Percentiles rank a stretch among this genome's conserved stretches.
Evolutionary conservation across 2,329 filamentous ascomycete species (phyloP).

Genomic region (Talaromyces verruculosus): DNA sequence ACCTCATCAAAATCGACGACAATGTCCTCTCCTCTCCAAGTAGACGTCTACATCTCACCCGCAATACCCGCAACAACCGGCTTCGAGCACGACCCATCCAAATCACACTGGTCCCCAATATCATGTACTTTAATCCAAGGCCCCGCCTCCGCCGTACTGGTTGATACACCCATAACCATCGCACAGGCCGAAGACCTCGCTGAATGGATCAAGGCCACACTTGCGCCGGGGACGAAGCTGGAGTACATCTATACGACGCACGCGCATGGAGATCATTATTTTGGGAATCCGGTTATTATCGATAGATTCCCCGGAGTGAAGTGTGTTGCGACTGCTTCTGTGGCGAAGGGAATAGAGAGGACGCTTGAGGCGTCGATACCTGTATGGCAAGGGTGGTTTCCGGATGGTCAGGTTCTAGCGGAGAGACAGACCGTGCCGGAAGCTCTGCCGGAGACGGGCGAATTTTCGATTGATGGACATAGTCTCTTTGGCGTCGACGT

Average conservation of each 20-base stretch:
- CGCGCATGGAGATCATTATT: slow-evolving; percentile 47
- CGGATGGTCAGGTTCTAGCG: neutral
- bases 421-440: neutral
- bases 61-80: slow-evolving; percentile 4
- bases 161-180: slow-evolving; percentile 37
- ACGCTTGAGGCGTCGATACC: slow-evolving; percentile 17
- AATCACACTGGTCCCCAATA: slow-evolving; percentile 17
- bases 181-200: slow-evolving; percentile 34
- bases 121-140: slow-evolving; percentile 30
- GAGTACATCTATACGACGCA: slow-evolving; percentile 45
- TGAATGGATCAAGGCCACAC: slow-evolving; percentile 40
- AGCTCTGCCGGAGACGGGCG: neutral
- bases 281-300: slow-evolving; percentile 34
- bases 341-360: slow-evolving; percentile 26
- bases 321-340: slow-evolving; percentile 25
- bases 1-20: neutral
- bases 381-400: slow-evolving; percentile 13
- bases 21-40: neutral
- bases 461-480: slow-evolving; percentile 23
- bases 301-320: slow-evolving; percentile 31
- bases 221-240: slow-evolving; percentile 30
- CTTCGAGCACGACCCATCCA: neutral
- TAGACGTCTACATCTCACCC: slow-evolving; percentile 15
- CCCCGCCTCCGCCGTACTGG: slow-evolving; percentile 37
- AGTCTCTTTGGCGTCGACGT: slow-evolving; percentile 27